Conservation (phyloP, 2,329 filamentous ascomycete genomes). For the Aspergillus brasiliensis region DNA sequence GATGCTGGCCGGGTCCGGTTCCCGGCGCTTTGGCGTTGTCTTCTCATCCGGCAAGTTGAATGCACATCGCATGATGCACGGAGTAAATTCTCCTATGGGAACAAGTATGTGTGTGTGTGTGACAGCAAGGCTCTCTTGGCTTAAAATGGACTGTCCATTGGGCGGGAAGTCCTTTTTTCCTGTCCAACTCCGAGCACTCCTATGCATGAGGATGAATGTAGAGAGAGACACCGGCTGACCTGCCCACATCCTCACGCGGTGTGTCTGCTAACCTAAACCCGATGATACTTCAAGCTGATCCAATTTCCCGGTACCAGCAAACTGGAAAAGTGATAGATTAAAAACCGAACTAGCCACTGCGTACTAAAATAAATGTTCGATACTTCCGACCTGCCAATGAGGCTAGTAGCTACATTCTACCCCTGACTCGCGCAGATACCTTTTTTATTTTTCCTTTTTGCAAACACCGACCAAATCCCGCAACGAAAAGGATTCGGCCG, state of each 20-base stretch:
- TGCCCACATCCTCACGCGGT: not conserved
- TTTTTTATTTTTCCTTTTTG: not conserved
- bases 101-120: not conserved
- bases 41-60: not conserved
- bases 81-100: not conserved
- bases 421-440: not conserved
- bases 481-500: not conserved
- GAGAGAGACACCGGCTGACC: not conserved
- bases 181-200: not conserved
- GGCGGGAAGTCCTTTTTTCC: not conserved
- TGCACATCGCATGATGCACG: not conserved
- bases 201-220: not conserved
- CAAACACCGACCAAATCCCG: conserved; percentile 2
- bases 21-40: not conserved
- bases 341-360: not conserved
- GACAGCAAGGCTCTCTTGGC: not conserved
- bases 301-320: not conserved
- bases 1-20: not conserved
- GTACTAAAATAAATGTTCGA: no score
- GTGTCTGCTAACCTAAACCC: no score
- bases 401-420: no score
- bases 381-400: no score
- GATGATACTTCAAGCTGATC: not conserved
- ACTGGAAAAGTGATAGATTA: not conserved
- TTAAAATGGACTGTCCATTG: not conserved